A percentile compares a stretch with the other conserved stretches of the same genome.
Evolutionary conservation across 2,329 filamentous ascomycete genomes (phyloP).

Genomic region (Pseudodiploospora longispora): DNA sequence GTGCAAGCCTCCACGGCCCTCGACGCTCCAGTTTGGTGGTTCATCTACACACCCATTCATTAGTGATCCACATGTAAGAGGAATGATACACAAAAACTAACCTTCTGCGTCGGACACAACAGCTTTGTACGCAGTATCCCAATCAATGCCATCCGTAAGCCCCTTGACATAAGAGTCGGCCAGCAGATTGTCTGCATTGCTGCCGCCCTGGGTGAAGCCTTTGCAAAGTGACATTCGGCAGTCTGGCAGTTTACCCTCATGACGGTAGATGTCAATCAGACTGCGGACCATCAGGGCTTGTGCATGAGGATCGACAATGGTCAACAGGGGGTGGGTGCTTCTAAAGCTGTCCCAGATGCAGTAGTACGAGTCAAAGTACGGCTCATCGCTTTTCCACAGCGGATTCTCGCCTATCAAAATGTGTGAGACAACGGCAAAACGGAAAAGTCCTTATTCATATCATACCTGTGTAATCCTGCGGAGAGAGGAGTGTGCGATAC

Average conservation of each 20-base stretch:
- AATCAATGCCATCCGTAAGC: constrained; percentile 55
- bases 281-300: constrained; percentile 64
- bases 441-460: not conserved
- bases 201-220: constrained; percentile 69
- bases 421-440: not conserved
- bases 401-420: constrained; percentile 57
- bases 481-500: constrained; percentile 61
- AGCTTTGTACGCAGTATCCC: constrained; percentile 64
- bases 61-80: constrained; percentile 12
- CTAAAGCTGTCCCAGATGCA: constrained; percentile 70
- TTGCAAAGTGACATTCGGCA: constrained; percentile 72
- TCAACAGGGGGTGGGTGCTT: constrained; percentile 63
- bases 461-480: constrained; percentile 59
- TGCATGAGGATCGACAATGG: constrained; percentile 58
- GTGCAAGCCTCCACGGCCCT: constrained; percentile 62
- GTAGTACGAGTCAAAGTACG: constrained; percentile 64
- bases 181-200: constrained; percentile 65
- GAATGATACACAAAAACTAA: constrained; percentile 32
- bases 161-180: constrained; percentile 66
- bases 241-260: constrained; percentile 63
- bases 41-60: constrained; percentile 24
- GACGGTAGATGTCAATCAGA: constrained; percentile 62
- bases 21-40: constrained; percentile 54
- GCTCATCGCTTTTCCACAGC: constrained; percentile 60
- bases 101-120: constrained; percentile 64